phyloP scores from a whole-genome alignment of 2,329 filamentous ascomycete genomes.

The Phyllosticta ampelicida region DNA sequence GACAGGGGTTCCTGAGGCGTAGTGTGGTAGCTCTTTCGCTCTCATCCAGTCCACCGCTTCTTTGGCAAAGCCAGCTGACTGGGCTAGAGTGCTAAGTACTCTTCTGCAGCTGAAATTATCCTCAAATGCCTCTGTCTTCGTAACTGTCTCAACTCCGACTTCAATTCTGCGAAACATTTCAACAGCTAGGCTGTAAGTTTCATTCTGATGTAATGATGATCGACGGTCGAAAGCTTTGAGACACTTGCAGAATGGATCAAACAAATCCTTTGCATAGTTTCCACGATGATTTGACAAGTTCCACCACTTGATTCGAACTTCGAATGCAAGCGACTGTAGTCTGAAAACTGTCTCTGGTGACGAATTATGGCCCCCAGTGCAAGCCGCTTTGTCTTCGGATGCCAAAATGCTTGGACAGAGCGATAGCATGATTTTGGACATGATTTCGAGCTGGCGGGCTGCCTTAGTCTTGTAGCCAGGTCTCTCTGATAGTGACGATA shows the following conservation, averaged over 20 bases:
- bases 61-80: constrained; percentile 22
- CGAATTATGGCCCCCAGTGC: constrained; percentile 44
- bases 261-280: constrained; percentile 52
- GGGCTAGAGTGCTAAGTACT: constrained; percentile 23
- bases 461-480: constrained; percentile 45
- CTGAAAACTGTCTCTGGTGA: constrained; percentile 49
- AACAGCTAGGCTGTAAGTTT: constrained; percentile 31
- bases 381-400: constrained; percentile 48
- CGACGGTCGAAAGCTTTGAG: constrained; percentile 51
- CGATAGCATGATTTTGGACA: constrained; percentile 55
- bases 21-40: not conserved
- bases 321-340: constrained; percentile 54
- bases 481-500: constrained; percentile 38
- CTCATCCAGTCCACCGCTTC: constrained; percentile 26
- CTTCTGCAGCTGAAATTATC: constrained; percentile 1
- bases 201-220: constrained; percentile 22
- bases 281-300: constrained; percentile 48
- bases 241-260: constrained; percentile 55
- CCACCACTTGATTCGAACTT: constrained; percentile 56
- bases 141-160: not conserved
- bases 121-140: not conserved
- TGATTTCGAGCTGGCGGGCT: constrained; percentile 53
- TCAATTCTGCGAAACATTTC: not conserved
- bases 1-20: not conserved
- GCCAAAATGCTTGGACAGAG: constrained; percentile 57